Evolutionary conservation across 345 rosid species (phyloP), one percentile per base, ranked within the genome.

Genomic region (Rhizophora mangle): DNA sequence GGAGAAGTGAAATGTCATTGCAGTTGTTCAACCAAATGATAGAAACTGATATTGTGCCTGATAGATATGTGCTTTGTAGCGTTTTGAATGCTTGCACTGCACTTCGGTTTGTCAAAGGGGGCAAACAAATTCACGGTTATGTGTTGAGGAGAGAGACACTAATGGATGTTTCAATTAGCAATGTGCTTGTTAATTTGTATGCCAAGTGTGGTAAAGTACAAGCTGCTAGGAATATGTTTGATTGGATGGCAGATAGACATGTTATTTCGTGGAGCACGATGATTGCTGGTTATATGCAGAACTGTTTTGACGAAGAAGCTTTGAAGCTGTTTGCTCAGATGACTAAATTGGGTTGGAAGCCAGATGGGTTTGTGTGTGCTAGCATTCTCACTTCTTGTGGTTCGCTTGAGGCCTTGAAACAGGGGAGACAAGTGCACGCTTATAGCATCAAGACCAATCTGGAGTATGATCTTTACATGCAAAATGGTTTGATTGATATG

Each of bases 311-410:
- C 63, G 66, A 39, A 53, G 90, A 89, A 74, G 96, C 90, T 56
- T 52, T 86, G 76, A 73, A 69, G 34, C 71, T 88, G 76, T 88
- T 89, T 36, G 37, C 62, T 18, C 74, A 74, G 75, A 86, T 89
- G 85, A 71, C 77, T 22, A 77, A 72, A 71, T 65, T 67, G 43
- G 85, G 83, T 62, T 67, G 76, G 80, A 78, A 74, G 65, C 89
- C 87, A 4, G 96, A 92, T 83, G 72, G 73, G 47, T 87, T 79
- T 83, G 85, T 83, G 71, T 89, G 96, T 84, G 76, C 92, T 27
- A 86, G 86, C 67, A 78, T 87, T 67, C 90, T 89, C 76, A 83
- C 85, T 3, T 89, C 96, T 16, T 87, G 90, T 80, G 93, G 88
- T 53, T 84, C 93, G 19, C 70, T 88, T 46, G 78, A 76, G 66